These are phyloP conservation scores for Suhomyces faveliae DNA, from an alignment of 805 yeast species.

Conservation along the genomic window DNA sequence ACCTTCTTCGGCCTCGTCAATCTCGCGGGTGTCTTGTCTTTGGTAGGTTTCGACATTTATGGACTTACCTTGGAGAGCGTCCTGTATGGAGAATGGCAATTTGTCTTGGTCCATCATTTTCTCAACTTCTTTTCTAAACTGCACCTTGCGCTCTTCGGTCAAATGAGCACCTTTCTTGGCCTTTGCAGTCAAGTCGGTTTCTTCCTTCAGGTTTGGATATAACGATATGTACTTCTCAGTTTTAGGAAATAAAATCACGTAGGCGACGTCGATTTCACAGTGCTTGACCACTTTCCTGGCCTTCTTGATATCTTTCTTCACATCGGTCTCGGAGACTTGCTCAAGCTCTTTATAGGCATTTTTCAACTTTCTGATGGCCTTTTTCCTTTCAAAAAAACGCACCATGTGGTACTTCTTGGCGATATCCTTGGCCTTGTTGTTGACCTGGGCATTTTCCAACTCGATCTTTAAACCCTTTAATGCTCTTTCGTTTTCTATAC, in stretches of 20 bases:
- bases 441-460: slow-evolving; percentile 46
- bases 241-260: slow-evolving; percentile 74
- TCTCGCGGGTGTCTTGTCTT: slow-evolving; percentile 21
- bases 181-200: slow-evolving; percentile 24
- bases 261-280: slow-evolving; percentile 68
- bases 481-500: slow-evolving; percentile 73
- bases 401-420: slow-evolving; percentile 89
- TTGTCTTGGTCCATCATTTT: slow-evolving; percentile 50
- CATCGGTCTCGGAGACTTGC: slow-evolving; percentile 33
- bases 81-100: slow-evolving; percentile 53
- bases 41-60: slow-evolving; percentile 13
- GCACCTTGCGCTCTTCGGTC: slow-evolving; percentile 44
- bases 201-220: slow-evolving; percentile 50
- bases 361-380: slow-evolving; percentile 72
- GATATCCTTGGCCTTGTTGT: slow-evolving; percentile 46
- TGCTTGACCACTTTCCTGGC: slow-evolving; percentile 52
- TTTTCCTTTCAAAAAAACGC: slow-evolving; percentile 85
- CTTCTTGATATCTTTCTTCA: slow-evolving; percentile 39
- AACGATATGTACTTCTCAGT: slow-evolving; percentile 76
- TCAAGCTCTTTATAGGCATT: slow-evolving; percentile 42
- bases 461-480: slow-evolving; percentile 62
- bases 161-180: slow-evolving; percentile 41
- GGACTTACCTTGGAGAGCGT: slow-evolving; percentile 41
- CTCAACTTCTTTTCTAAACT: slow-evolving; percentile 49
- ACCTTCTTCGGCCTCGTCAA: slow-evolving; percentile 46